Conservation (phyloP, 768 basidiomycete genomes). For the Leccinum incarnatum region DNA sequence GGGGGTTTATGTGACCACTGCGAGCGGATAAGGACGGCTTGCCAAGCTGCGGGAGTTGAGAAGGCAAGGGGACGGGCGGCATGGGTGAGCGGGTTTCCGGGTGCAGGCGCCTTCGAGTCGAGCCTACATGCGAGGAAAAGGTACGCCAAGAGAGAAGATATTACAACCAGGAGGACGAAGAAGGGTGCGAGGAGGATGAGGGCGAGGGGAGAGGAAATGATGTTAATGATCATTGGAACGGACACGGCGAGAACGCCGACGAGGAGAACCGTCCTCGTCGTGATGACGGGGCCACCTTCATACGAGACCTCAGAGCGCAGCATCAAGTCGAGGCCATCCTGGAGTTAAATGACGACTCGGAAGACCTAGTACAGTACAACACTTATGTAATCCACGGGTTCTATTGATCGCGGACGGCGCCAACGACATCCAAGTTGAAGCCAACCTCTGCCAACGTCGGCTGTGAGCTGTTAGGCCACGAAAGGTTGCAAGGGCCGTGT, state of each 20-base stretch:
- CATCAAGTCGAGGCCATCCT: constrained; percentile 16
- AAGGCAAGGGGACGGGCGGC: constrained; percentile 78
- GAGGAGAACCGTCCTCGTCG: constrained; percentile 50
- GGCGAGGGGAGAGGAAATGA: constrained; percentile 63
- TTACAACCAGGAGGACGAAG: constrained; percentile 44
- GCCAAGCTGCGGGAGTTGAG: constrained; percentile 94
- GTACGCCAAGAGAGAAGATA: constrained; percentile 52
- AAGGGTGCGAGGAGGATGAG: constrained; percentile 65
- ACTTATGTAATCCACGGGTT: background rate
- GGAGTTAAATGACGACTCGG: no score
- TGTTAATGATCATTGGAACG: constrained; percentile 51
- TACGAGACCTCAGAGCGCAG: constrained; percentile 7
- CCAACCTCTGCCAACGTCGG: no score
- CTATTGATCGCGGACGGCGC: no score
- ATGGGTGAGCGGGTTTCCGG: constrained; percentile 41
- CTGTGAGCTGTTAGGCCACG: no score
- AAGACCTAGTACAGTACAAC: background rate
- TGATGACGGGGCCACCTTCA: constrained; percentile 41
- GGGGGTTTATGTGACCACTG: constrained; percentile 81
- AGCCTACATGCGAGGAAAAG: constrained; percentile 58
- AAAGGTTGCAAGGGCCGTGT: no score
- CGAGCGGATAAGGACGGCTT: constrained; percentile 83
- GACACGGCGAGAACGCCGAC: constrained; percentile 57
- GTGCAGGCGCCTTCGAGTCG: constrained; percentile 42
- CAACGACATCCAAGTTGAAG: no score